phyloP scores from a whole-genome alignment of 345 rosid species.

The Brassica juncea region DNA sequence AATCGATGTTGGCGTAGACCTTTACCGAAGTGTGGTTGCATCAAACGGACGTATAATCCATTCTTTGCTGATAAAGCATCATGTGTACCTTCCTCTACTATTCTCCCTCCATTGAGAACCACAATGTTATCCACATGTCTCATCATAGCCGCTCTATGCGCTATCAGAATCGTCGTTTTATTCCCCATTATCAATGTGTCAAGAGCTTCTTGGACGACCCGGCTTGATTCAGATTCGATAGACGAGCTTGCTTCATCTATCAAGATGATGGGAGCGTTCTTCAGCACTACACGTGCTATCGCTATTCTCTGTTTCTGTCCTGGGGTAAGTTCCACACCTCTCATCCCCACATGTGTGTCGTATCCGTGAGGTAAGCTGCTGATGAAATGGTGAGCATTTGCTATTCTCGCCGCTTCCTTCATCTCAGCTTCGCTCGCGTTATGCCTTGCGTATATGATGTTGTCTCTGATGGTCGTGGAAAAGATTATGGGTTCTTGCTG shows the following conservation, averaged over 20 bases:
- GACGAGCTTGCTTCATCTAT: conserved; percentile 97
- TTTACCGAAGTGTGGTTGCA: conserved; percentile 97
- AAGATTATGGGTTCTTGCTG: conserved; percentile 98
- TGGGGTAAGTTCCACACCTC: conserved; percentile 96
- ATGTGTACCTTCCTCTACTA: conserved; percentile 93
- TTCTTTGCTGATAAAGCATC: conserved; percentile 80
- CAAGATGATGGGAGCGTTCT: conserved; percentile 95
- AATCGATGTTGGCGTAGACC: conserved; percentile 91
- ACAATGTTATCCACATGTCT: conserved; percentile 95
- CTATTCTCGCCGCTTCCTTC: conserved; percentile 99
- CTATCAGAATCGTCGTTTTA: conserved; percentile 93
- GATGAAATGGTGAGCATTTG: conserved; percentile 98
- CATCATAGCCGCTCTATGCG: conserved; percentile 97
- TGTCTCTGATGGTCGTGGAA: conserved; percentile 92
- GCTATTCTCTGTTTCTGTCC: conserved; percentile 99
- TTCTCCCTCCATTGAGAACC: conserved; percentile 95
- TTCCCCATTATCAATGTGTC: conserved; percentile 97
- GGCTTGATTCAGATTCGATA: conserved; percentile 95
- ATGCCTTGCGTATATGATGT: conserved; percentile 95
- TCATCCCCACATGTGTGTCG: conserved; percentile 97
- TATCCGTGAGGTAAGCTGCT: conserved; percentile 98
- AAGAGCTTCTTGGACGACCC: conserved; percentile 98
- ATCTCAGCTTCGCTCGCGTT: conserved; percentile 97
- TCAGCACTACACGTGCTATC: conserved; percentile 89
- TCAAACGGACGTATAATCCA: conserved; percentile 89